Evolutionary conservation across 2,329 filamentous ascomycete species (phyloP).

Genomic region (Claviceps sp.): DNA sequence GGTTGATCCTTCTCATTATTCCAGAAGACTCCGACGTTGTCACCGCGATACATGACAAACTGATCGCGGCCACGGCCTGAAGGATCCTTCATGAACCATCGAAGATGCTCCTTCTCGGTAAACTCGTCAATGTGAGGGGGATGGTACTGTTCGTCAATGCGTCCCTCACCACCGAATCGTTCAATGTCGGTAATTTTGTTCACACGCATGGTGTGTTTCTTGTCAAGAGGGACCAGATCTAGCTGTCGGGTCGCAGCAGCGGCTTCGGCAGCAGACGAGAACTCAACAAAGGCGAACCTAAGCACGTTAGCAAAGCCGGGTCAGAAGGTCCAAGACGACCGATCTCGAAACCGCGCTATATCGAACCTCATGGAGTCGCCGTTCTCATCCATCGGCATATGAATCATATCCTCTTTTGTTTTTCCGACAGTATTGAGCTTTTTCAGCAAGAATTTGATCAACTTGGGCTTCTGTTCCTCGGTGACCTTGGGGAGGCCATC

Average conservation of each 20-base stretch:
- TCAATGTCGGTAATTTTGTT: conserved; percentile 99
- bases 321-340: not conserved
- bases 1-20: conserved; percentile 91
- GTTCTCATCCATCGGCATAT: conserved; percentile 86
- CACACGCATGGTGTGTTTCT: conserved; percentile 86
- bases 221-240: conserved; percentile 79
- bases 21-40: conserved; percentile 92
- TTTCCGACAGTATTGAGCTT: conserved; percentile 79
- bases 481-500: conserved; percentile 85
- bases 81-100: conserved; percentile 82
- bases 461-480: conserved; percentile 83
- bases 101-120: conserved; percentile 81
- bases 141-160: conserved; percentile 82
- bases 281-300: conserved; percentile 96
- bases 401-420: conserved; percentile 74
- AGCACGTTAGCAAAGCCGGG: not conserved
- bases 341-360: not conserved
- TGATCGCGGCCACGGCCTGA: conserved; percentile 75
- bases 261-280: conserved; percentile 79
- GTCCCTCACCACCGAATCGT: conserved; percentile 85
- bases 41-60: conserved; percentile 85
- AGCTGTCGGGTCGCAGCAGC: conserved; percentile 79
- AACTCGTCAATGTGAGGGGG: conserved; percentile 74
- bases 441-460: conserved; percentile 90
- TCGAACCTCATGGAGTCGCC: conserved; percentile 75